Base-by-base conservation (phyloP, 176 grass and related monocot genomes). In the Dactylis glomerata region DNA sequence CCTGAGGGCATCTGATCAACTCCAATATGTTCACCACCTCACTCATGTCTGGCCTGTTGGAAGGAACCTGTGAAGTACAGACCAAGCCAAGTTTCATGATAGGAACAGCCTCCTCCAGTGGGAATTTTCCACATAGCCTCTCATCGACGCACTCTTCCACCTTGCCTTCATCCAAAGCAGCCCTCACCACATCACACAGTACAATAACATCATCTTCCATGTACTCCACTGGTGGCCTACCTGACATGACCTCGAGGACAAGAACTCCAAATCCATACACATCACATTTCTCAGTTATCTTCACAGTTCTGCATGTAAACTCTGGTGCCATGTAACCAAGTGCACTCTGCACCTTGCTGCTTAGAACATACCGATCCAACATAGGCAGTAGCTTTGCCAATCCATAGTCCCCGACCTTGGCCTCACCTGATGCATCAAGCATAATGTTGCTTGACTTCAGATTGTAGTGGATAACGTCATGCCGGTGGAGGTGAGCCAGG, bases 291-390 rank as follows among this genome's bases (percentile, higher is more conserved):
- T 96, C 97, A 1, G 92, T 99, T 73, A 96, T 96, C 90, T 96
- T 96, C 82, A 99, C 97, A 24, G 93, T 93, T 52, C 92, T 80
- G 86, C 97, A 96, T 41, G 97, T 92, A 82, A 99, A 99, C 72
- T 99, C 97, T 78, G 97, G 97, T 52, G 97, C 97, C 90, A 96
- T 99, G 84, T 99, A 99, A 55, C 97, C 97, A 82, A 99, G 90
- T 20, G 92, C 90, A 10, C 97, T 99, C 78, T 99, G 97, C 4
- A 96, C 89, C 89, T 99, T 99, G 84, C 97, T 99, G 61, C 97
- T 99, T 52, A 99, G 67, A 75, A 99, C 93, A 38, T 99, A 99
- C 16, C 88, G 90, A 81, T 99, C 97, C 40, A 99, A 75, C 97
- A 99, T 94, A 12, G 97, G 97, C 47, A 99, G 87, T 30, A 99